Conservation (phyloP, 1,284 basidiomycete species). For the Athelia sp. region DNA sequence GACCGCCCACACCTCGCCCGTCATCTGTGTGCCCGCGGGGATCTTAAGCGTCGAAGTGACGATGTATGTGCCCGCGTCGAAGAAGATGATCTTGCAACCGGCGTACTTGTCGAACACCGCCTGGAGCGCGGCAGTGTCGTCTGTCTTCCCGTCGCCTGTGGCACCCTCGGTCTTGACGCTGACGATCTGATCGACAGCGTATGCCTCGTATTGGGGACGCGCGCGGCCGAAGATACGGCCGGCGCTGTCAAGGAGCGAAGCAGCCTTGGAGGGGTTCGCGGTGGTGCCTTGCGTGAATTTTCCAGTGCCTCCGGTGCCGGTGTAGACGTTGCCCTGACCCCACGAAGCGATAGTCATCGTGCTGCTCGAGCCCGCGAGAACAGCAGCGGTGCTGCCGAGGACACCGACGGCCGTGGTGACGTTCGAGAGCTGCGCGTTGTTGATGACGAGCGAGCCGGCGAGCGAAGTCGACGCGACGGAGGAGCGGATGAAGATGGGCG, state of each 20-base stretch:
- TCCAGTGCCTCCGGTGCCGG: constrained; percentile 23
- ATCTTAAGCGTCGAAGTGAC: constrained; percentile 42
- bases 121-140: constrained; percentile 45
- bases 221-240: constrained; percentile 37
- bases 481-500: constrained; percentile 39
- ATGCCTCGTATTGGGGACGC: constrained; percentile 39
- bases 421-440: constrained; percentile 51
- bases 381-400: constrained; percentile 25
- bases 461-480: constrained; percentile 32
- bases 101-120: constrained; percentile 17
- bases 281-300: constrained; percentile 28
- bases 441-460: constrained; percentile 52
- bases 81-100: constrained; percentile 44
- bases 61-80: constrained; percentile 40
- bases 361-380: constrained; percentile 36
- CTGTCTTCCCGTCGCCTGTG: constrained; percentile 42
- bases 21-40: constrained; percentile 39
- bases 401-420: constrained; percentile 47
- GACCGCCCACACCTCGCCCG: constrained; percentile 45
- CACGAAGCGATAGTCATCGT: constrained; percentile 34
- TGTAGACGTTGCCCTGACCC: constrained; percentile 39
- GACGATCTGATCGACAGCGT: constrained; percentile 34
- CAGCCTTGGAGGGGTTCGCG: constrained; percentile 28
- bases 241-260: constrained; percentile 28
- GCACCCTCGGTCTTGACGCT: constrained; percentile 41